Evolutionary conservation across 1,139 yeast genomes (phyloP).

Genomic region (Lodderomyces orthopsilosis): DNA sequence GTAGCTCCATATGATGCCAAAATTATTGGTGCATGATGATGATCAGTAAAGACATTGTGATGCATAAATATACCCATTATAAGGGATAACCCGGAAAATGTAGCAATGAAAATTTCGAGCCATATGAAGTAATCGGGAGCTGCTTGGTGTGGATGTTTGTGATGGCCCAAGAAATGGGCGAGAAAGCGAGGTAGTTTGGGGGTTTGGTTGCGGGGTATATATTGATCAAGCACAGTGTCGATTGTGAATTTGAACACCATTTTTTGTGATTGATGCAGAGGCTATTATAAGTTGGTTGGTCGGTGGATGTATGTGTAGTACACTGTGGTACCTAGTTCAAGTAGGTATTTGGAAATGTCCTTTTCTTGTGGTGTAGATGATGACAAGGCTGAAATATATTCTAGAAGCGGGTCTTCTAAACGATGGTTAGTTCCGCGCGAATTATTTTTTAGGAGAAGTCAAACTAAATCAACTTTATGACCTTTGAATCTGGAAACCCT

Average conservation of each 20-base stretch:
- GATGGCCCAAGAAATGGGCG: conserved; percentile 33
- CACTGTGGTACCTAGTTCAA: no score
- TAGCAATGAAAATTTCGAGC: conserved; percentile 45
- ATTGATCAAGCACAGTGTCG: conserved; percentile 29
- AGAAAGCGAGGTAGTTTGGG: conserved; percentile 28
- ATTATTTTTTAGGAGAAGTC: no score
- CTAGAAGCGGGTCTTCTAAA: no score
- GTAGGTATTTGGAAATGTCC: no score
- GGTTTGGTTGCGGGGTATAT: conserved; percentile 25
- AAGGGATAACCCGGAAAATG: conserved; percentile 53
- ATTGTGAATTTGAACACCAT: conserved; percentile 46
- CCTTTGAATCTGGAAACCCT: no score
- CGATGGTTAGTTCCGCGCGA: no score
- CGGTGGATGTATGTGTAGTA: background rate
- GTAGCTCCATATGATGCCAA: conserved; percentile 68
- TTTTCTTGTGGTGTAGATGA: no score
- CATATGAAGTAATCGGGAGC: conserved; percentile 42
- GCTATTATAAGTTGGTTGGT: background rate
- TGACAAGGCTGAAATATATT: no score
- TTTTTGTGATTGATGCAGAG: background rate
- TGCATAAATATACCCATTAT: conserved; percentile 50
- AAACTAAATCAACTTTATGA: no score
- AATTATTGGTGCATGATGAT: conserved; percentile 49
- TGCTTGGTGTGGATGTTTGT: conserved; percentile 22
- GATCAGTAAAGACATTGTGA: conserved; percentile 36